These are phyloP conservation scores for Dillenia turbinata DNA, from an alignment of 164 flowering plant species.

Conservation along the genomic window DNA sequence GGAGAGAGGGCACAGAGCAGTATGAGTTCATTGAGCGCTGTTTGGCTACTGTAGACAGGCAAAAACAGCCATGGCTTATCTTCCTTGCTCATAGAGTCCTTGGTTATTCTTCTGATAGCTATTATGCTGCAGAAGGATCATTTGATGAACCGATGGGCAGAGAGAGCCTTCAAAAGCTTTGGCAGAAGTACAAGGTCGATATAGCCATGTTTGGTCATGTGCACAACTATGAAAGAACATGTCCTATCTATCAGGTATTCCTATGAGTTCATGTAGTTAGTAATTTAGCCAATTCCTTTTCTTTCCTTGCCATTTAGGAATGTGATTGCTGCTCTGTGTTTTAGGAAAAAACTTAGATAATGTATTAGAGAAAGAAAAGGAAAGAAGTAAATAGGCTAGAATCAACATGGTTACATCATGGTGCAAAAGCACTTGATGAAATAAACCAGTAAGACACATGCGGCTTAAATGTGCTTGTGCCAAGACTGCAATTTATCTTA, in stretches of 20 bases:
- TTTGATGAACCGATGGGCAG: constrained; percentile 26
- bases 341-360: too few species aligned
- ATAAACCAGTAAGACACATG: too few species aligned
- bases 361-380: too few species aligned
- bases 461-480: too few species aligned
- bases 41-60: constrained; percentile 18
- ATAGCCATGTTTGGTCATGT: constrained; percentile 77
- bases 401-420: too few species aligned
- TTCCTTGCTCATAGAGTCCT: constrained; percentile 18
- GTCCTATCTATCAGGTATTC: constrained; percentile 72
- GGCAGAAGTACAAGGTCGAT: constrained; percentile 21
- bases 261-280: background rate
- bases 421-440: too few species aligned
- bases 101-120: constrained; percentile 14
- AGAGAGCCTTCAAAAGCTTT: constrained; percentile 15
- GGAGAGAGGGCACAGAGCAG: constrained; percentile 19
- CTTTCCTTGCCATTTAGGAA: too few species aligned
- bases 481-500: too few species aligned
- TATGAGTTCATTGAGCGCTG: constrained; percentile 16
- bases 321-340: too few species aligned
- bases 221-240: constrained; percentile 85
- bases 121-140: constrained; percentile 9
- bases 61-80: constrained; percentile 21
- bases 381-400: too few species aligned
- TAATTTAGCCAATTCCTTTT: too few species aligned